Evolutionary conservation across 2,329 filamentous ascomycete genomes (phyloP).

Genomic region (Pyrenophora tritici-repentis): DNA sequence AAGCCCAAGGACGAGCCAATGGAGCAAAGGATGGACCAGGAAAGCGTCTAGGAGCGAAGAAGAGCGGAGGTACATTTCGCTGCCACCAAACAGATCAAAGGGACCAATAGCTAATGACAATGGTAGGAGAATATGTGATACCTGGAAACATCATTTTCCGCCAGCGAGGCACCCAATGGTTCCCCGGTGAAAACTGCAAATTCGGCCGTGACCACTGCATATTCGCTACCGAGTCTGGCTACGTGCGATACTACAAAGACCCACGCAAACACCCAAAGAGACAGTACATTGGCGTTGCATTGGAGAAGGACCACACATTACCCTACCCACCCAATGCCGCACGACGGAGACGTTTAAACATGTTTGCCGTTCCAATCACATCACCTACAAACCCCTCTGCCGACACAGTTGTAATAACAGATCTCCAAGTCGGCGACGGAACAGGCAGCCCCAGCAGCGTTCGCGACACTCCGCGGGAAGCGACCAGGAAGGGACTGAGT

Average conservation of each 20-base stretch:
- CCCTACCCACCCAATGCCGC: constrained; percentile 76
- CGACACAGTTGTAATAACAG: constrained; percentile 31
- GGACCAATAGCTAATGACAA: background rate
- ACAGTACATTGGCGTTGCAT: constrained; percentile 93
- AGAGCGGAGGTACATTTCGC: constrained; percentile 70
- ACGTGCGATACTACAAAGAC: constrained; percentile 96
- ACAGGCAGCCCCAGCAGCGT: constrained; percentile 17
- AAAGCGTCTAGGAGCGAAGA: constrained; percentile 94
- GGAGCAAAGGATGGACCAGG: constrained; percentile 71
- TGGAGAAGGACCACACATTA: constrained; percentile 78
- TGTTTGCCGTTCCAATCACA: constrained; percentile 59
- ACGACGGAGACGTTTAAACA: constrained; percentile 74
- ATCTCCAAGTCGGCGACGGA: constrained; percentile 13
- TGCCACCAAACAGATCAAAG: background rate
- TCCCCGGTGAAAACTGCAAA: constrained; percentile 90
- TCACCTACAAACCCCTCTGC: constrained; percentile 9
- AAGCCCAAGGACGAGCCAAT: constrained; percentile 70
- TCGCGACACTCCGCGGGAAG: constrained; percentile 38
- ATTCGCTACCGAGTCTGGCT: constrained; percentile 81
- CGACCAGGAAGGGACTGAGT: constrained; percentile 35
- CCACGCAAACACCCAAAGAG: constrained; percentile 79
- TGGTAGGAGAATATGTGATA: constrained; percentile 83
- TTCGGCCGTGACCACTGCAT: constrained; percentile 98
- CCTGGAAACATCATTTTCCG: constrained; percentile 98
- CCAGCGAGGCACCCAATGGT: constrained; percentile 93